Evolutionary conservation across 345 rosid species (phyloP).

Genomic region (Boechera stricta): DNA sequence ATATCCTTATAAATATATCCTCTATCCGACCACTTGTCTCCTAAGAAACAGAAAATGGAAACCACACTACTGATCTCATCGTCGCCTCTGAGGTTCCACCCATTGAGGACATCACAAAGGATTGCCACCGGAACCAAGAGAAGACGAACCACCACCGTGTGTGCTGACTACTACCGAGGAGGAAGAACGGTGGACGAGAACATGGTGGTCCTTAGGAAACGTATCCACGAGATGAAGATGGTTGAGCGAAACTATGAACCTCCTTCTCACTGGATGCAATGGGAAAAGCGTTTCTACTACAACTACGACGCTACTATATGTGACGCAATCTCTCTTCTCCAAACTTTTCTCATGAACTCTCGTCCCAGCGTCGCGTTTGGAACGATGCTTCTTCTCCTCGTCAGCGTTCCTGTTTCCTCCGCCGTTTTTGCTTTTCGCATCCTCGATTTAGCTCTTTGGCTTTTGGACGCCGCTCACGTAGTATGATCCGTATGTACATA

Average conservation of each 20-base stretch:
- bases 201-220: constrained; percentile 66
- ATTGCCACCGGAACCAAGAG: constrained; percentile 17
- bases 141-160: constrained; percentile 31
- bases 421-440: constrained; percentile 35
- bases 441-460: constrained; percentile 22
- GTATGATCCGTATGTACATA: constrained; percentile 14
- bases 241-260: constrained; percentile 66
- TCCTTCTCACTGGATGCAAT: constrained; percentile 65
- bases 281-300: constrained; percentile 64
- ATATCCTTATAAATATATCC: constrained; percentile 14
- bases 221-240: constrained; percentile 69
- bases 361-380: constrained; percentile 70
- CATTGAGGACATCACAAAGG: constrained; percentile 11
- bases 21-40: constrained; percentile 11
- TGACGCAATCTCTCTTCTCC: constrained; percentile 52
- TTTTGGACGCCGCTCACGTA: constrained; percentile 3
- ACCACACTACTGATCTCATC: constrained; percentile 25
- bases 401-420: constrained; percentile 57
- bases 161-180: constrained; percentile 37
- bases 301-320: constrained; percentile 58
- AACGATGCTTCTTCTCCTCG: constrained; percentile 44
- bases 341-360: constrained; percentile 59
- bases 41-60: constrained; percentile 33
- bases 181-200: constrained; percentile 60
- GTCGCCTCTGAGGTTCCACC: constrained; percentile 31